Base-by-base conservation (phyloP, 2,329 filamentous ascomycete species). In the Cladobotryum protrusum region DNA sequence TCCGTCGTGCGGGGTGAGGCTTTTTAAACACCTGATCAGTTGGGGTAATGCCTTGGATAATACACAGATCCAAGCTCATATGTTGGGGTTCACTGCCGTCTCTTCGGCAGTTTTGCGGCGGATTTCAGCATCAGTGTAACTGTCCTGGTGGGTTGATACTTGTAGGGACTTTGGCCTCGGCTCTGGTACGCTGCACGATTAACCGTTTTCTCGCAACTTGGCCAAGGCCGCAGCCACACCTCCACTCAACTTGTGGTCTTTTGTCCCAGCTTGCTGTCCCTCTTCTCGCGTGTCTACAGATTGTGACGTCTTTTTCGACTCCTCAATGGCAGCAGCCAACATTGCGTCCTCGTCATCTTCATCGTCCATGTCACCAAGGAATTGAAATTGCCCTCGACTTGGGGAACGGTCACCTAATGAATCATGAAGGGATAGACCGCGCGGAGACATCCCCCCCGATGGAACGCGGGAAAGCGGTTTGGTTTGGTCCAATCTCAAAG, bases 221-320 rank as follows among this genome's bases (percentile, higher is more conserved):
- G 81, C 81, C 53, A 86, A 61, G 14, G 82, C 82, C 32, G 78
- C 79, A 42, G 81, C 79, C 43, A 86, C 67, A 2, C 82, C 81
- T 42, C 74, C 79, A 52, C 74, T 74, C 5, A 85, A 65, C 32
- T 73, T 65, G 5, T 77, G 59, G 41, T 56, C 49, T 43, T 53
- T 46, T 24, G 53, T 33, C 29, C 54, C 62, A 32, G 54, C 48
- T 6, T 44, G 34, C 33, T 50, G 53, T 36, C 47, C 66, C 49
- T 61, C 53, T 47, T 62, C 20, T 9, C 20, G 13, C 8, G n/a
- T 8, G 7, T 40, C 12, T 29, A 35, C n/a, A 17, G 58, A 42
- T 56, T 63, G 46, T 2, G 69, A 61, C 18, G 67, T 70, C 52
- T 63, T 71, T 59, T 67, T 73, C 13, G 72, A 73, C 54, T 74